Conservation (phyloP, 1,284 basidiomycete species). For the Apiotrichum siamense region DNA sequence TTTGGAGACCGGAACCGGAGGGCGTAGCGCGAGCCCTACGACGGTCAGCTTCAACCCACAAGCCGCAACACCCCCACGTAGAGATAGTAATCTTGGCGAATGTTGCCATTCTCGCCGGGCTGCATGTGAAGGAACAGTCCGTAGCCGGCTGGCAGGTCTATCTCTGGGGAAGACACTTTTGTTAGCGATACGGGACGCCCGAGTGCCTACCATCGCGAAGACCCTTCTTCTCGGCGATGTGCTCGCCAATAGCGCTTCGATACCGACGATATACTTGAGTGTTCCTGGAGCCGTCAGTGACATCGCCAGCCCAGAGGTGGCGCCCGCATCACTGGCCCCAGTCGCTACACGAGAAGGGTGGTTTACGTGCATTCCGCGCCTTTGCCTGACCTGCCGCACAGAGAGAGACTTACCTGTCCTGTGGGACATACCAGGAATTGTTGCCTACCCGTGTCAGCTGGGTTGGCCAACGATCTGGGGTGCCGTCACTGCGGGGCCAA, state of each 20-base stretch:
- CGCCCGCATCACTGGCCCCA: no score
- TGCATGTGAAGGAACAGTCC: conserved; percentile 30
- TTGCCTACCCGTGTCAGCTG: no score
- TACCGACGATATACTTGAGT: no score
- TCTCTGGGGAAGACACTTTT: conserved; percentile 3
- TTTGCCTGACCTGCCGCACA: no score
- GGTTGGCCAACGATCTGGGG: conserved; percentile 1
- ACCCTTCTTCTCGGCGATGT: conserved; percentile 17
- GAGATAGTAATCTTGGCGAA: conserved; percentile 32
- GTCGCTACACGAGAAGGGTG: no score
- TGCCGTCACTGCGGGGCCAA: conserved; percentile 15
- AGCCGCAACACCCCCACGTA: conserved; percentile 17
- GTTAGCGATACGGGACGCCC: conserved; percentile 9
- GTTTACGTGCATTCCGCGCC: no score
- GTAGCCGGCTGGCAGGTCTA: conserved; percentile 30
- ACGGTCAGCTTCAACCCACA: not conserved
- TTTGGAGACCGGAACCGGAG: conserved; percentile 20
- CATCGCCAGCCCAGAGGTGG: no score
- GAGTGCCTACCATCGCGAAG: conserved; percentile 6
- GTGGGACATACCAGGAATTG: no score
- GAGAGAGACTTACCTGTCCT: no score
- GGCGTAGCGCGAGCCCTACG: conserved; percentile 24
- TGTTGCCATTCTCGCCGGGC: conserved; percentile 13
- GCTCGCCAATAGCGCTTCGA: conserved; percentile 26
- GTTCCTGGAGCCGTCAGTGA: no score